phyloP scores from a whole-genome alignment of 768 basidiomycete genomes.

The Gymnopilus junonius region DNA sequence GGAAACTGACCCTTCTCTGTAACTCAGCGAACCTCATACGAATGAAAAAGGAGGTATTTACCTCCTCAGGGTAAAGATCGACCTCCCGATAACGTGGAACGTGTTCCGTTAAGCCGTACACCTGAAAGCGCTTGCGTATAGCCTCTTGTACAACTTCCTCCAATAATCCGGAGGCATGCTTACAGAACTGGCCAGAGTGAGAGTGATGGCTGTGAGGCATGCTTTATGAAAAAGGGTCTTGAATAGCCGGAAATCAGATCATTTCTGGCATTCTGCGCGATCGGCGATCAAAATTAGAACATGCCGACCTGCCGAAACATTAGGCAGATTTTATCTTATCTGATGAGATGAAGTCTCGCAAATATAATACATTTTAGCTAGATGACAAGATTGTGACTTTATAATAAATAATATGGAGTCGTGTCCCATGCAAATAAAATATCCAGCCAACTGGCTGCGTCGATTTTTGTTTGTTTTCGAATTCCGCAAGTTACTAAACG shows the following conservation, averaged over 20 bases:
- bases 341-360: neutral
- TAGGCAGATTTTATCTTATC: conserved; percentile 1
- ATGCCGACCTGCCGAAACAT: too few species aligned
- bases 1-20: conserved; percentile 55
- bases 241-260: neutral
- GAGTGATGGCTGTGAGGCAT: conserved; percentile 83
- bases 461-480: neutral
- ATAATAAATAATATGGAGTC: too few species aligned
- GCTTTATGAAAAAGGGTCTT: neutral
- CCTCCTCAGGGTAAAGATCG: conserved; percentile 98
- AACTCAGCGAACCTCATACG: conserved; percentile 8
- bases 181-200: conserved; percentile 94
- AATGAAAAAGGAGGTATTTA: conserved; percentile 35
- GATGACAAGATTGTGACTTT: too few species aligned
- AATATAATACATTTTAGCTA: too few species aligned
- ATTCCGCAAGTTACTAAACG: conserved; percentile 5
- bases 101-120: conserved; percentile 92
- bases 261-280: neutral
- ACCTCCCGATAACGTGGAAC: conserved; percentile 80
- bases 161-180: conserved; percentile 81
- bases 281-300: neutral
- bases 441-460: neutral
- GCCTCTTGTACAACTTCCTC: conserved; percentile 85
- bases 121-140: conserved; percentile 73
- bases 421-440: too few species aligned